Base-by-base conservation (phyloP, 345 rosid species). In the Sapria himalayana region DNA sequence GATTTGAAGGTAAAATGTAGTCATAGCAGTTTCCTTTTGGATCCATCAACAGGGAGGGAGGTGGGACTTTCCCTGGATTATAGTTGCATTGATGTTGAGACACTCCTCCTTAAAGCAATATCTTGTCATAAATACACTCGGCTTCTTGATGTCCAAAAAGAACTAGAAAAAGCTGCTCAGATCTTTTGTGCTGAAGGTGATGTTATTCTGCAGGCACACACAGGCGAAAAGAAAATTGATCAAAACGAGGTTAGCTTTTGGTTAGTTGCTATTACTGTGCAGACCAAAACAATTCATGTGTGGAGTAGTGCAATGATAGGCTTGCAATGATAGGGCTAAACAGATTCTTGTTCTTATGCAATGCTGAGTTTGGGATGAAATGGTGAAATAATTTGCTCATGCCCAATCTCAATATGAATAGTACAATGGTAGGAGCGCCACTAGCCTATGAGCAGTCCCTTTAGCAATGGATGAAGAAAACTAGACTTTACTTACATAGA, bases 101-200 rank as follows among this genome's bases (percentile, higher is more conserved):
- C 71, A 61, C 53, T 91, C 68, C 69, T 84, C 43, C 70, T 77
- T 35, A 75, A 92, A 64, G 89, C 93, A 48, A 91, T 91, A 55
- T 63, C 62, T 16, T 91, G 95, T 64, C 67, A 84, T 56, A 77
- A 72, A 65, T 80, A 79, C 57, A 84, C 95, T 34, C 85, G 89
- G 21, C 71, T 91, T 50, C 85, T 84, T 53, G 92, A 80, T 70
- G 80, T 84, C 60, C 92, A 84, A 64, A 91, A 73, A 55, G 95
- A 84, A 56, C 61, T 91, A 54, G 59, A 46, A 46, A 91, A 66
- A 67, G 80, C 66, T 62, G 48, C 41, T 51, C 76, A 78, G 46
- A 66, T 84, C 35, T 71, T 50, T 63, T 77, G 67, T 51, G 66
- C 73, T 48, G 57, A 64, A 1, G 70, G 77, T 45, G 99, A 84